phyloP scores from a whole-genome alignment of 2,329 filamentous ascomycete species.

The Claviceps africana region DNA sequence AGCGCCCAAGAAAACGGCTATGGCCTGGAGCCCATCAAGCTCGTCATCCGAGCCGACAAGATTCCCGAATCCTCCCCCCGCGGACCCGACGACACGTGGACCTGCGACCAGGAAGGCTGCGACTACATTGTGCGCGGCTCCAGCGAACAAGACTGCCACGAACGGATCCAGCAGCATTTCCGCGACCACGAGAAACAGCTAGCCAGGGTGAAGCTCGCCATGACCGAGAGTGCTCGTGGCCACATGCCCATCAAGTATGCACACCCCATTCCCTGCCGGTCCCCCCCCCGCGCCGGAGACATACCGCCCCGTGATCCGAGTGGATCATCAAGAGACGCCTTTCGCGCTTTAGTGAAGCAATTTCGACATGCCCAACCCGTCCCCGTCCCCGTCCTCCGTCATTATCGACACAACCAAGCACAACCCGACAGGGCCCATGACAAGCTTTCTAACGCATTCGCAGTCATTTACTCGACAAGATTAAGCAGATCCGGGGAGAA shows the following conservation, averaged over 20 bases:
- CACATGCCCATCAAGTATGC: slow-evolving; percentile 44
- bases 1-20: slow-evolving; percentile 8
- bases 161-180: slow-evolving; percentile 46
- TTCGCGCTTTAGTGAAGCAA: slow-evolving; percentile 12
- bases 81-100: slow-evolving; percentile 51
- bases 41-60: slow-evolving; percentile 35
- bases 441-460: slow-evolving; percentile 17
- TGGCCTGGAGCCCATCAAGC: slow-evolving; percentile 19
- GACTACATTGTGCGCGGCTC: slow-evolving; percentile 48
- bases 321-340: slow-evolving; percentile 11
- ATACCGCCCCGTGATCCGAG: slow-evolving; percentile 6
- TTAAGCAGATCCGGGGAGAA: slow-evolving; percentile 30
- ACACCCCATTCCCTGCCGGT: slow-evolving; percentile 18
- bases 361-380: slow-evolving; percentile 12
- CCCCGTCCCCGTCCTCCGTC: slow-evolving; percentile 5
- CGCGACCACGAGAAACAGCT: slow-evolving; percentile 43
- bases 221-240: slow-evolving; percentile 41
- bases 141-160: slow-evolving; percentile 39
- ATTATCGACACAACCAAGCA: slow-evolving; percentile 2
- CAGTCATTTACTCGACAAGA: slow-evolving; percentile 43
- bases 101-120: slow-evolving; percentile 51
- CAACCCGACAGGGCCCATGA: slow-evolving; percentile 3
- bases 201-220: slow-evolving; percentile 34
- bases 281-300: slow-evolving; percentile 12
- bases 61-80: slow-evolving; percentile 34